Evolutionary conservation across 257 asterid genomes (phyloP).

Genomic region (Striga asiatica): DNA sequence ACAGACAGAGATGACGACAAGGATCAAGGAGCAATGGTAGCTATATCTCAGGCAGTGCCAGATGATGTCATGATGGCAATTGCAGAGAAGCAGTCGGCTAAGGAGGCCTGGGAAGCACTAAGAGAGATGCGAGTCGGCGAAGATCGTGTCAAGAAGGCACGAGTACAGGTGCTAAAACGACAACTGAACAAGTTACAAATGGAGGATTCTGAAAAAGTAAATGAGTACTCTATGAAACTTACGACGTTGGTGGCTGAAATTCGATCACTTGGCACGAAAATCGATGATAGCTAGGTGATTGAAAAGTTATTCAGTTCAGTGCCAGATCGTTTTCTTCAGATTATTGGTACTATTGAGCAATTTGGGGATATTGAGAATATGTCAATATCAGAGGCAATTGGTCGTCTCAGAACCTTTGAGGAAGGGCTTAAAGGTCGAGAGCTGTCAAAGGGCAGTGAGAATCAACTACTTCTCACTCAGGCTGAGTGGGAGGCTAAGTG

Average conservation of each 20-base stretch:
- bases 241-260: neutral
- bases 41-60: neutral
- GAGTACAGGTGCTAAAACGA: neutral
- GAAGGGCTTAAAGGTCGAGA: neutral
- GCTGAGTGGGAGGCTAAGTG: neutral
- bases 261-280: neutral
- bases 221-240: neutral
- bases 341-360: neutral
- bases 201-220: neutral
- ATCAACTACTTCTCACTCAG: neutral
- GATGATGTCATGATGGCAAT: neutral
- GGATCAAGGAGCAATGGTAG: neutral
- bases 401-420: neutral
- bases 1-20: neutral
- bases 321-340: neutral
- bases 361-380: neutral
- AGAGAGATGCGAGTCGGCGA: neutral
- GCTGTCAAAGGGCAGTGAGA: neutral
- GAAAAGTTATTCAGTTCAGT: neutral
- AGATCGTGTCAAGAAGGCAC: neutral
- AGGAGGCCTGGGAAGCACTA: neutral
- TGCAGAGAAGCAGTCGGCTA: neutral
- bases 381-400: neutral
- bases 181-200: neutral
- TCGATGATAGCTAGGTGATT: neutral